phyloP scores from a whole-genome alignment of 345 rosid genomes.

The Murraya koenigii region DNA sequence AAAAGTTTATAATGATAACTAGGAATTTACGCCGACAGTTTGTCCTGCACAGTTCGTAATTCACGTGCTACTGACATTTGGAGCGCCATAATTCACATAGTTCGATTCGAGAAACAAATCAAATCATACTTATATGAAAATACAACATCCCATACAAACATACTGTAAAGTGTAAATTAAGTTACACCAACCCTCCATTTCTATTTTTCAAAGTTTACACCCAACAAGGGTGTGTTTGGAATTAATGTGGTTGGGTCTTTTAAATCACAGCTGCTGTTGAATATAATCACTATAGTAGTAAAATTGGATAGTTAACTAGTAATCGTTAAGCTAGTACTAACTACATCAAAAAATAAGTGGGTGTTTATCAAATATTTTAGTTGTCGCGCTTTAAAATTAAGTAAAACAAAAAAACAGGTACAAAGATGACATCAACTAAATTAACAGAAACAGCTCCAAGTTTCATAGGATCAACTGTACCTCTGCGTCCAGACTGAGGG shows the following conservation, averaged over 20 bases:
- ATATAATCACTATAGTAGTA: neutral
- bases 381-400: neutral
- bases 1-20: neutral
- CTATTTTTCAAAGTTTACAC: neutral
- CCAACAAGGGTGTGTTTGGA: neutral
- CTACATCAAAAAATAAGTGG: neutral
- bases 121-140: neutral
- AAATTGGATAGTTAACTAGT: neutral
- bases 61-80: neutral
- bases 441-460: slow-evolving; percentile 2
- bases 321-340: neutral
- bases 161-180: neutral
- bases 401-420: neutral
- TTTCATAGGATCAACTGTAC: slow-evolving; percentile 27
- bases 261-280: neutral
- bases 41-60: neutral
- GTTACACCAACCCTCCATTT: neutral
- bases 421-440: neutral
- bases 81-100: neutral
- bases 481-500: slow-evolving; percentile 51
- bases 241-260: neutral
- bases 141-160: neutral
- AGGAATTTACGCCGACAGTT: neutral
- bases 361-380: neutral
- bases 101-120: neutral